Evolutionary conservation across 1,139 yeast genomes (phyloP).

Genomic region (Magnusiomyces tetraspermus): DNA sequence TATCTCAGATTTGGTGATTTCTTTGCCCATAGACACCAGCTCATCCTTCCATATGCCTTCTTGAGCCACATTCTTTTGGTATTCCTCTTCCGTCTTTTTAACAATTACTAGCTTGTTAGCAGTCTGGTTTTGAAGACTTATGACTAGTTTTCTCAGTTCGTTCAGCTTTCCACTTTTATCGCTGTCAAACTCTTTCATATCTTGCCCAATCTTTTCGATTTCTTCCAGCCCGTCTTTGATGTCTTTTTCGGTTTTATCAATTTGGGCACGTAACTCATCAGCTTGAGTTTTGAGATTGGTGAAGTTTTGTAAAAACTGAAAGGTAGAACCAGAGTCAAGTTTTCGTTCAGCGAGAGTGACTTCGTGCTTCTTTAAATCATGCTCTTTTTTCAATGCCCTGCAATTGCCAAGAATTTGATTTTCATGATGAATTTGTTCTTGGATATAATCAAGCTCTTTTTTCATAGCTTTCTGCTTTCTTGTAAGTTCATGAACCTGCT

Average conservation of each 20-base stretch:
- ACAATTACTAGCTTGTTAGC: constrained; percentile 37
- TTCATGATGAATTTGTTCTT: constrained; percentile 39
- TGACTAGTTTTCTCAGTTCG: constrained; percentile 40
- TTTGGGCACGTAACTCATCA: constrained; percentile 35
- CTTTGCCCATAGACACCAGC: constrained; percentile 38
- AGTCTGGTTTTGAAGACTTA: constrained; percentile 15
- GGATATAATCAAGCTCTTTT: constrained; percentile 37
- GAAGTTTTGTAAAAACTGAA: constrained; percentile 42
- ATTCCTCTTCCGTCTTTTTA: constrained; percentile 42
- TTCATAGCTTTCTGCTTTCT: constrained; percentile 36
- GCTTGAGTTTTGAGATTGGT: constrained; percentile 45
- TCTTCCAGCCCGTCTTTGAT: constrained; percentile 34
- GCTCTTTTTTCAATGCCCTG: constrained; percentile 50
- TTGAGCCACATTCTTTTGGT: constrained; percentile 61
- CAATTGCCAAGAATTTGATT: constrained; percentile 44
- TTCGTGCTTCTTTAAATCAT: constrained; percentile 61
- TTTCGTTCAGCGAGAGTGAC: constrained; percentile 52
- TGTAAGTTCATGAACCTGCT: constrained; percentile 50
- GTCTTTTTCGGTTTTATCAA: constrained; percentile 32
- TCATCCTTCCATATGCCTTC: constrained; percentile 64
- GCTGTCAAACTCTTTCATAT: constrained; percentile 69
- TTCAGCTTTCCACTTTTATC: constrained; percentile 76
- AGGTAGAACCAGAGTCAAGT: constrained; percentile 51
- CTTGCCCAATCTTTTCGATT: constrained; percentile 54
- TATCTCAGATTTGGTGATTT: constrained; percentile 32